Percentiles rank a stretch among this genome's conserved stretches.
phyloP scores from a whole-genome alignment of 495 filamentous ascomycete species.

The Podospora pseudocomata region DNA sequence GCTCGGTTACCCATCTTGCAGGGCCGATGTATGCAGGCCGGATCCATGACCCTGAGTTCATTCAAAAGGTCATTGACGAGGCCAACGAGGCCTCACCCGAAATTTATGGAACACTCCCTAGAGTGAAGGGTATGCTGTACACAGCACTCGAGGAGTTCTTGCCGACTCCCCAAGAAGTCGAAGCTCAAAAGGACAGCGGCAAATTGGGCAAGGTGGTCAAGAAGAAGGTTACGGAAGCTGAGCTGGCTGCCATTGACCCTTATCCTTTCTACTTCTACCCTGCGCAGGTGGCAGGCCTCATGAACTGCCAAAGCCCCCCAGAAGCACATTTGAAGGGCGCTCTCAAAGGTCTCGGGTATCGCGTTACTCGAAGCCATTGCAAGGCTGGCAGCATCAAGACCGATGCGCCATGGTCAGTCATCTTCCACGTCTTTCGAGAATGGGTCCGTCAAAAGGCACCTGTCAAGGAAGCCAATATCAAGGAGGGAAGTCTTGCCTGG shows the following conservation, averaged over 20 bases:
- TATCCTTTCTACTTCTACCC: conserved; percentile 89
- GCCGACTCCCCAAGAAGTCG: conserved; percentile 31
- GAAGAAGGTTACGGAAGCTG: conserved; percentile 38
- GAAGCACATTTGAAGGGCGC: conserved; percentile 74
- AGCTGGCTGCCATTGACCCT: conserved; percentile 57
- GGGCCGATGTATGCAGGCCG: conserved; percentile 95
- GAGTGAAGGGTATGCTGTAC: conserved; percentile 88
- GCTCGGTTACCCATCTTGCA: conserved; percentile 75
- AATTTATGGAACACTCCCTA: conserved; percentile 69
- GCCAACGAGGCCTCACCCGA: conserved; percentile 58
- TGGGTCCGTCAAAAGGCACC: conserved; percentile 78
- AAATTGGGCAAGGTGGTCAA: conserved; percentile 25
- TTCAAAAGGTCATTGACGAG: conserved; percentile 67
- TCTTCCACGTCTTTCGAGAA: conserved; percentile 93
- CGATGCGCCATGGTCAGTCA: conserved; percentile 77
- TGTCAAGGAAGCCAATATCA: conserved; percentile 65
- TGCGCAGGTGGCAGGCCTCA: conserved; percentile 60
- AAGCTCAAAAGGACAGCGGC: conserved; percentile 15
- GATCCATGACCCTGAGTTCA: conserved; percentile 76
- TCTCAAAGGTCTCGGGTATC: conserved; percentile 72
- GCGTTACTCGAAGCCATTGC: conserved; percentile 75
- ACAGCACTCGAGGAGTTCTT: conserved; percentile 75
- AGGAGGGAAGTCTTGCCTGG: conserved; percentile 63
- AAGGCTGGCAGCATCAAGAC: conserved; percentile 88
- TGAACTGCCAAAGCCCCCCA: conserved; percentile 73